These are phyloP conservation scores for Zygosaccharomyces bailii DNA, from an alignment of 805 yeast genomes.

Conservation along the genomic window DNA sequence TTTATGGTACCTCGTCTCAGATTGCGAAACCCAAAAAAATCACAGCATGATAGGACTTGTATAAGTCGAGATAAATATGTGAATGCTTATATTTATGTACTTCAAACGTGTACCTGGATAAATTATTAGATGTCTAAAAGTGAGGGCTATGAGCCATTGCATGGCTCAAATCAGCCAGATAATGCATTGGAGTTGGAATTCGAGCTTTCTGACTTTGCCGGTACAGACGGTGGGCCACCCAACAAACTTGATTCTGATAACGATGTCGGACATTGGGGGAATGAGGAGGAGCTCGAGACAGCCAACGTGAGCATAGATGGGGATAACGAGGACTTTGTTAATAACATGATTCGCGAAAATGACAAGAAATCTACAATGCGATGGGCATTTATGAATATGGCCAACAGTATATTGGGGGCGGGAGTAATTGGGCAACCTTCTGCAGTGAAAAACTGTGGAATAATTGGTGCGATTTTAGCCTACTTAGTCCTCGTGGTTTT, in stretches of 20 bases:
- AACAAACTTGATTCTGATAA: constrained; percentile 1
- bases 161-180: neutral
- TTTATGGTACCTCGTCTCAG: neutral
- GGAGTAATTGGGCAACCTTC: constrained; percentile 94
- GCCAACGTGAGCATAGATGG: neutral
- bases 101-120: neutral
- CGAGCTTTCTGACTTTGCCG: constrained; percentile 14
- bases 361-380: constrained; percentile 53
- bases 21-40: too few species aligned
- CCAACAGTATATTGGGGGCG: constrained; percentile 91
- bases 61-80: neutral
- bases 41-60: neutral
- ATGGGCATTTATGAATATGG: constrained; percentile 97
- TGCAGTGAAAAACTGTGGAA: constrained; percentile 78
- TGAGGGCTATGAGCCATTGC: neutral
- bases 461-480: constrained; percentile 65
- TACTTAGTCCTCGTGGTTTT: constrained; percentile 59
- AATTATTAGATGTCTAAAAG: neutral
- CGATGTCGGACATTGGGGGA: neutral
- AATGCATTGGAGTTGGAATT: constrained; percentile 8
- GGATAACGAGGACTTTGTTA: constrained; percentile 10
- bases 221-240: neutral
- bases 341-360: constrained; percentile 21
- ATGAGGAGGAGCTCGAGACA: neutral
- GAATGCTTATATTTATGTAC: constrained; percentile 2